Evolutionary conservation across 805 yeast genomes (phyloP).

Genomic region (Kluyveromyces starmeri): DNA sequence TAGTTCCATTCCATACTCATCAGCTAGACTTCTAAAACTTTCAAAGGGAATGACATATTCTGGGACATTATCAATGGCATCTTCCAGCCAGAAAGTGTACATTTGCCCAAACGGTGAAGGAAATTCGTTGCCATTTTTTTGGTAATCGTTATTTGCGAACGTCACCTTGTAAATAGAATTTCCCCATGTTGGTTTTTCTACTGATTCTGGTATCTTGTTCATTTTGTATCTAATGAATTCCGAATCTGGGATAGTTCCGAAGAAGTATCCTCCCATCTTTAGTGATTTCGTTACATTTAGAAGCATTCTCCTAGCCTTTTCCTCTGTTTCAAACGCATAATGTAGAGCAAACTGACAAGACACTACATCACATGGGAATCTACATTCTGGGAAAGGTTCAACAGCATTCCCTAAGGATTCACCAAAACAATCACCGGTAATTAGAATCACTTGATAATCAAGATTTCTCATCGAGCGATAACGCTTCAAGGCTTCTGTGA

Average conservation of each 20-base stretch:
- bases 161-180: constrained; percentile 74
- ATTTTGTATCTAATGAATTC: constrained; percentile 71
- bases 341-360: constrained; percentile 90
- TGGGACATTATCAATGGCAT: constrained; percentile 94
- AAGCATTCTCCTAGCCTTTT: constrained; percentile 62
- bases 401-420: constrained; percentile 59
- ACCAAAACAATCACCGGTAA: constrained; percentile 88
- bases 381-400: constrained; percentile 55
- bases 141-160: constrained; percentile 59
- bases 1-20: constrained; percentile 68
- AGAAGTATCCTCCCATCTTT: constrained; percentile 74
- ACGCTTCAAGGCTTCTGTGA: constrained; percentile 74
- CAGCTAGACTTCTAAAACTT: constrained; percentile 70
- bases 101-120: constrained; percentile 72
- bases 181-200: constrained; percentile 63
- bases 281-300: constrained; percentile 69
- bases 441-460: constrained; percentile 72
- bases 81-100: constrained; percentile 73
- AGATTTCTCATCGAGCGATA: constrained; percentile 47
- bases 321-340: constrained; percentile 86
- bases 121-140: constrained; percentile 64
- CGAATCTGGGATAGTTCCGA: constrained; percentile 92
- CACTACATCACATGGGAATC: constrained; percentile 78
- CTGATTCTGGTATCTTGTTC: constrained; percentile 38
- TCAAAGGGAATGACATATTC: constrained; percentile 96